Conservation (phyloP, 352 stramenopile genomes). For the Globisporangium viniferum region DNA sequence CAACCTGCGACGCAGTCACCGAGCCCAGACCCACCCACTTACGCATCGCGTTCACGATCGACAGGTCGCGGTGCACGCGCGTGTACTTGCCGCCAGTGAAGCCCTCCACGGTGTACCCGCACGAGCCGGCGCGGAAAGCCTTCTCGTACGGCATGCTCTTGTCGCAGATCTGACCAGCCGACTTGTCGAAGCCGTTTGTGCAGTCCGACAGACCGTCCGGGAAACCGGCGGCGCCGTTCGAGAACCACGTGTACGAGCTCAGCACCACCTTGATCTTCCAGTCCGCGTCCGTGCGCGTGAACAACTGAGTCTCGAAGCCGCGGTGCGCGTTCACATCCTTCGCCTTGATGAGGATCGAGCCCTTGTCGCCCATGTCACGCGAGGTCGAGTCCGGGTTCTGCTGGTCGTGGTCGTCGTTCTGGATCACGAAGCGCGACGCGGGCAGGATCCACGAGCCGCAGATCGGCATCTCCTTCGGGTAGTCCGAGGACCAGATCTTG, state of each 20-base stretch:
- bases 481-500: slow-evolving; percentile 79
- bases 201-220: slow-evolving; percentile 54
- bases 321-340: slow-evolving; percentile 47
- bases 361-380: slow-evolving; percentile 52
- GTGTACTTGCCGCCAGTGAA: slow-evolving; percentile 58
- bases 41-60: slow-evolving; percentile 68
- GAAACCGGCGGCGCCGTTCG: slow-evolving; percentile 47
- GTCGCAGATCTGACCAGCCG: slow-evolving; percentile 29
- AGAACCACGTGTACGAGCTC: slow-evolving; percentile 60
- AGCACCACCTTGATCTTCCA: slow-evolving; percentile 71
- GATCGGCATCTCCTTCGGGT: slow-evolving; percentile 53
- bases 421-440: slow-evolving; percentile 55
- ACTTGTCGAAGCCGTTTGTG: slow-evolving; percentile 27
- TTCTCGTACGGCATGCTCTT: slow-evolving; percentile 8
- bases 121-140: background rate
- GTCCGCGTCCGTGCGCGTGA: slow-evolving; percentile 49
- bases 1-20: slow-evolving; percentile 27
- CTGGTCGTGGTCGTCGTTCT: slow-evolving; percentile 79
- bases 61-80: slow-evolving; percentile 59
- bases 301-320: slow-evolving; percentile 56
- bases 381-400: slow-evolving; percentile 45
- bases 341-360: slow-evolving; percentile 53
- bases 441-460: slow-evolving; percentile 63
- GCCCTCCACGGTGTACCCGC: slow-evolving; percentile 46
- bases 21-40: slow-evolving; percentile 34